Conservation (phyloP, 345 rosid species). For the Linum lewisii region DNA sequence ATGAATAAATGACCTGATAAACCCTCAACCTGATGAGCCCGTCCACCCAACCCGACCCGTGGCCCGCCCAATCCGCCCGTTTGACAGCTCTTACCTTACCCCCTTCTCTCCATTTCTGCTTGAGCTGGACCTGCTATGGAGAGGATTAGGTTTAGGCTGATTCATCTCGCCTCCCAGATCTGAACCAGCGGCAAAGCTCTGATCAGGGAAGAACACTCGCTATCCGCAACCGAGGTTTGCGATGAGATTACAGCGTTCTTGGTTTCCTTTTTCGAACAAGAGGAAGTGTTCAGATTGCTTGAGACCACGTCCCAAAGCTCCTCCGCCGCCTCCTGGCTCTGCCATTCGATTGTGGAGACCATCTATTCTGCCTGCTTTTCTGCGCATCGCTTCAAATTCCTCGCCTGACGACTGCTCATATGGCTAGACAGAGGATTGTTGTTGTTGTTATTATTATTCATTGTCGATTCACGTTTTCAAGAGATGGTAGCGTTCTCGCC, state of each 20-base stretch:
- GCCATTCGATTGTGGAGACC: slow-evolving; percentile 25
- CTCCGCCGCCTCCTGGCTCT: too few species aligned
- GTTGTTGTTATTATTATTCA: slow-evolving; percentile 12
- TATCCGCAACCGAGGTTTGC: too few species aligned
- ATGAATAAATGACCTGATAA: too few species aligned
- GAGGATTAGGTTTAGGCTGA: slow-evolving; percentile 13
- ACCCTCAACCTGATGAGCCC: too few species aligned
- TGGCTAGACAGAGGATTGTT: neutral
- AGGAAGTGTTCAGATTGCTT: neutral
- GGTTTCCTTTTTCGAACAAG: slow-evolving; percentile 5
- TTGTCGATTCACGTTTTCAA: neutral
- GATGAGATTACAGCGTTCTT: neutral
- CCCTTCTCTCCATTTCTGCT: too few species aligned
- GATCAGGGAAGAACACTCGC: slow-evolving; percentile 9
- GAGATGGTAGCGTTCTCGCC: neutral
- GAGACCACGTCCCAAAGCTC: slow-evolving; percentile 12
- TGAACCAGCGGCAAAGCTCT: slow-evolving; percentile 85
- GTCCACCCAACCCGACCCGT: too few species aligned
- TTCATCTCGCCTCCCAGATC: slow-evolving; percentile 73
- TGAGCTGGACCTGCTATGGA: slow-evolving; percentile 19
- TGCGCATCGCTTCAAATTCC: slow-evolving; percentile 32
- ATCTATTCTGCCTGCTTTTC: slow-evolving; percentile 32
- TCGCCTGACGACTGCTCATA: slow-evolving; percentile 15
- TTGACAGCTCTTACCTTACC: too few species aligned
- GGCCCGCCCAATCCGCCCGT: too few species aligned